These are phyloP conservation scores for Pleurozium schreberi DNA, from an alignment of 225 moss, liverwort and hornwort species.

Conservation along the genomic window DNA sequence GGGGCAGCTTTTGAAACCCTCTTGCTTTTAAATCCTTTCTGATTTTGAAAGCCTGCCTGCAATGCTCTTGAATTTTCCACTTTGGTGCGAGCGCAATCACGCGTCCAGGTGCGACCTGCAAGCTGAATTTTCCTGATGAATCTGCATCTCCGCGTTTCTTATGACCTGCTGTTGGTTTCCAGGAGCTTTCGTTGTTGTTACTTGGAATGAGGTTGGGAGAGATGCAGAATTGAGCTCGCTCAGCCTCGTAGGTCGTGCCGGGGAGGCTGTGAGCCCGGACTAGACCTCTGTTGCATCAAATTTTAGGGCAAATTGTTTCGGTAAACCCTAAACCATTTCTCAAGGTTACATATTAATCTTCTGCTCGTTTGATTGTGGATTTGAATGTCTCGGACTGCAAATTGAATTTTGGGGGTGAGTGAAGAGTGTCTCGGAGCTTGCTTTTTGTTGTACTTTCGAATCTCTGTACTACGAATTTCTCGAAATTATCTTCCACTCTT, in stretches of 20 bases:
- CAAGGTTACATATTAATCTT: not conserved
- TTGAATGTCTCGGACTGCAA: not conserved
- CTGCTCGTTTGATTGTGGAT: not conserved
- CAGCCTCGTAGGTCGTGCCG: not conserved
- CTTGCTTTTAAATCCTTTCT: not conserved
- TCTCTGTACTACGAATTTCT: not conserved
- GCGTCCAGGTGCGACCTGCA: not conserved
- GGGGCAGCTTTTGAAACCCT: not conserved
- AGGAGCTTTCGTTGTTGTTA: not conserved
- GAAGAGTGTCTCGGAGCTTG: not conserved
- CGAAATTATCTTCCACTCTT: not conserved
- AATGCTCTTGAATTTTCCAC: not conserved
- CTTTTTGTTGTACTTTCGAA: not conserved
- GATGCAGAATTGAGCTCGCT: not conserved
- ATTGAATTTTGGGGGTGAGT: not conserved
- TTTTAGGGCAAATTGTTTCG: not conserved
- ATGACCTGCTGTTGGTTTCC: not conserved
- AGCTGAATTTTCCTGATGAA: not conserved
- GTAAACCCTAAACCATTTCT: not conserved
- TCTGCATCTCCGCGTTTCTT: not conserved
- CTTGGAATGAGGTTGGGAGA: not conserved
- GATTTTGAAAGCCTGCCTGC: not conserved
- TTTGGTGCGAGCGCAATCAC: not conserved
- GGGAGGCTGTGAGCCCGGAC: not conserved
- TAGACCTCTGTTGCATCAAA: not conserved